phyloP scores from a whole-genome alignment of 495 filamentous ascomycete species.

The Aspergillus bridgeri region DNA sequence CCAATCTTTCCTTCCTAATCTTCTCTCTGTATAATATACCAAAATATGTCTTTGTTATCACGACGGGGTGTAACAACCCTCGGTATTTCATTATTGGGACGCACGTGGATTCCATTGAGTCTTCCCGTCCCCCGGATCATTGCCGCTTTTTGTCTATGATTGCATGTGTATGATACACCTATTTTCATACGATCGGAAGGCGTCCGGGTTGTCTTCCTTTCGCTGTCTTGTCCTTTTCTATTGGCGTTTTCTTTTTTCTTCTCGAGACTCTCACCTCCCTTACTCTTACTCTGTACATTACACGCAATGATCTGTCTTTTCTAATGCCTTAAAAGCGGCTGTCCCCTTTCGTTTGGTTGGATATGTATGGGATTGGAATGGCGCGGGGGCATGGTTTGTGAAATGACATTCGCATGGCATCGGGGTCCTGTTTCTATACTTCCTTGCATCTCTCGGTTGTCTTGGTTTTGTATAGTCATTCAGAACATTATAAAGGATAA shows the following conservation, averaged over 20 bases:
- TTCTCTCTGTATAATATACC: conserved; percentile 45
- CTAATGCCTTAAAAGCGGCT: conserved; percentile 9
- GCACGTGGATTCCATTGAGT: not conserved
- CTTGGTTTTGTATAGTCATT: not conserved
- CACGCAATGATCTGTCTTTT: conserved; percentile 11
- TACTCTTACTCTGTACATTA: conserved; percentile 16
- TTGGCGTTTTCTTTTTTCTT: conserved; percentile 19
- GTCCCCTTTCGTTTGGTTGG: not conserved
- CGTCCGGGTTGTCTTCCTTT: conserved; percentile 33
- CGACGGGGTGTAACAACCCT: conserved; percentile 20
- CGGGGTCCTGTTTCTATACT: not conserved
- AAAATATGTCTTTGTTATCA: conserved; percentile 31
- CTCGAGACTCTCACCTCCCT: conserved; percentile 38
- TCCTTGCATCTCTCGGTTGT: not conserved
- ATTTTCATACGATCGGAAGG: conserved; percentile 36
- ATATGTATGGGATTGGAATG: conserved; percentile 12
- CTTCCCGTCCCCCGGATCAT: conserved; percentile 12
- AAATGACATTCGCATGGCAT: conserved; percentile 5
- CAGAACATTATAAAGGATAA: not conserved
- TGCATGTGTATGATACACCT: conserved; percentile 42
- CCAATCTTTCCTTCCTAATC: conserved; percentile 7
- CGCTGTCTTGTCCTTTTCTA: conserved; percentile 21
- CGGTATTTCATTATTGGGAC: conserved; percentile 6
- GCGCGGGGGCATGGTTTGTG: conserved; percentile 8
- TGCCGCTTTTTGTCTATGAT: conserved; percentile 22